Evolutionary conservation across 495 filamentous ascomycete genomes (phyloP), one percentile per base, ranked within the genome.

Genomic region (Echria macrotheca): DNA sequence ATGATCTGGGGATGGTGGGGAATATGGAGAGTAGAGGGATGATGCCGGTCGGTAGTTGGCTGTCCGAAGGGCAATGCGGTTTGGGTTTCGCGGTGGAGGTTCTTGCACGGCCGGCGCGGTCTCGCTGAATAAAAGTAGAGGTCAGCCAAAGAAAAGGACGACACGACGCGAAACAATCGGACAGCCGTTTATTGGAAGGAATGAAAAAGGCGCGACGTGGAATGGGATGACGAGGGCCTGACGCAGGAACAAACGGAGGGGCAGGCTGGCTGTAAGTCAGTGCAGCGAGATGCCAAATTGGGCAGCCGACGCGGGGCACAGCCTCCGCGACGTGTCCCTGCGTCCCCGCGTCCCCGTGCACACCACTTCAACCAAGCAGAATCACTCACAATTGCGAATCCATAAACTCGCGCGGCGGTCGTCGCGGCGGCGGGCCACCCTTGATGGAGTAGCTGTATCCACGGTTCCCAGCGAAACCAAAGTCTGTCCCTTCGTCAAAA

Each of bases 21-120:
- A 56, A 58, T 37, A 63, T 53, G 47, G 47, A 11, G 70, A 72
- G 54, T 72, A 69, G 24, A 68, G 45, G 23, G 70, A 69, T 17
- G 72, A 71, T 11, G 63, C 14, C n/a, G 69, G 58, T 14, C 69
- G 69, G 22, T 56, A 55, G 41, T 48, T 58, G 4, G 68, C 57
- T 17, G 58, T 58, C 46, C 66, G 71, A 23, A 61, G 40, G 18
- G 48, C 52, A 33, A 63, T 54, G 29, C 64, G 65, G 17, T 44
- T 53, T 38, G 63, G 63, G 26, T 65, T 66, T 52, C 64, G 55
- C 9, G 54, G 63, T 21, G 63, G 60, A 12, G 64, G 64, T 38
- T 67, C 49, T 46, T 60, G 64, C 9, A 61, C 58, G 18, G 64
- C 50, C 19, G 64, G 62, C n/a, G 60, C 51, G 7, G 52, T 52